These are phyloP conservation scores for Chlorella sp. DNA, from an alignment of 139 green algal genomes.

Conservation along the genomic window DNA sequence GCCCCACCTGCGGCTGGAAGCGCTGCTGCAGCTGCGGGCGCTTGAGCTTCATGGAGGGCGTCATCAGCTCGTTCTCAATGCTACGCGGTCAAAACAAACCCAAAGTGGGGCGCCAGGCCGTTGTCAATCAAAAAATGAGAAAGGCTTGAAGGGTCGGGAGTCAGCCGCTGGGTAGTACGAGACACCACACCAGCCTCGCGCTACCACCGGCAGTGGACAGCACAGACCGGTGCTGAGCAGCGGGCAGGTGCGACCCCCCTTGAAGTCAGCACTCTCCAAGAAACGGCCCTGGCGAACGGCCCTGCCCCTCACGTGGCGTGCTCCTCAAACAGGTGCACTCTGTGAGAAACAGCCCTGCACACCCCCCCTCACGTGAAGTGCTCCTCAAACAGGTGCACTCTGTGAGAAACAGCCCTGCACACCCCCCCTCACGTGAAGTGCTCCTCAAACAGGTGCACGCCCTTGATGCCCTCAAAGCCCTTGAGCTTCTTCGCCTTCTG, in stretches of 20 bases:
- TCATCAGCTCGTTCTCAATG: constrained; percentile 72
- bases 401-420: not conserved
- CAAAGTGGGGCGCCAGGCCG: not conserved
- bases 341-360: too few relatives aligned
- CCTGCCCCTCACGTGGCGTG: too few relatives aligned
- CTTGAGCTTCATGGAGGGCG: constrained; percentile 92
- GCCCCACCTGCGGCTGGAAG: constrained; percentile 53
- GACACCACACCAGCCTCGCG: too few relatives aligned
- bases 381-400: not conserved
- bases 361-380: not conserved
- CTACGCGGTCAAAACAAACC: constrained; percentile 26
- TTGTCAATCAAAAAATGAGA: too few relatives aligned
- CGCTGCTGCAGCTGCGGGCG: constrained; percentile 75
- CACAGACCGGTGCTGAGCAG: too few relatives aligned
- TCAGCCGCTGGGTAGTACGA: too few relatives aligned
- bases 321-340: not conserved
- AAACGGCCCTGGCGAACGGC: too few relatives aligned
- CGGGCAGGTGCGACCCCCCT: too few relatives aligned
- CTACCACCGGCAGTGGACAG: too few relatives aligned
- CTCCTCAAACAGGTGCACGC: constrained; percentile 58
- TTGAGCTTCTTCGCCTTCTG: constrained; percentile 87
- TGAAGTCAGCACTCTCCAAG: too few relatives aligned
- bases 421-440: constrained; percentile 54
- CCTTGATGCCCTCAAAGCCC: constrained; percentile 84
- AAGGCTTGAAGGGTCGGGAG: too few relatives aligned